Conservation (phyloP, 2,329 filamentous ascomycete genomes). For the Aspergillus aculeatinus region DNA sequence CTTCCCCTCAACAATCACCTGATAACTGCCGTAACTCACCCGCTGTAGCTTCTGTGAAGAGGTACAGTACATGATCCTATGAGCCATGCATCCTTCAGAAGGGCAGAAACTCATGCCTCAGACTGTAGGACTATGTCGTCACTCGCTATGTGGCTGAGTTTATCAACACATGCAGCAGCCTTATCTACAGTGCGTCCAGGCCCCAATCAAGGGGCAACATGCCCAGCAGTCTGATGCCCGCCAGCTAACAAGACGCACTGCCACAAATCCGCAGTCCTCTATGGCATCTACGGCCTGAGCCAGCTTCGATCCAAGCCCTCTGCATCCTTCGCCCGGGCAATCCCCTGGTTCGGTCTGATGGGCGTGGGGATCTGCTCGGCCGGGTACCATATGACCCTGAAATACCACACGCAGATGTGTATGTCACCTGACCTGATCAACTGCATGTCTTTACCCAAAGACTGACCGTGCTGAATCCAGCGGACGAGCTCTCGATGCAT, state of each 20-base stretch:
- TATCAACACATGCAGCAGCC: constrained; percentile 47
- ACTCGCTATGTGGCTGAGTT: constrained; percentile 48
- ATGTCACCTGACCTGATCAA: constrained; percentile 4
- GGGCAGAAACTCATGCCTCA: not conserved
- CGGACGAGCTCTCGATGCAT: constrained; percentile 46
- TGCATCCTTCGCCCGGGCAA: constrained; percentile 27
- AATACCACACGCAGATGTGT: constrained; percentile 37
- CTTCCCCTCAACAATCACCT: not conserved
- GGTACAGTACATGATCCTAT: constrained; percentile 12
- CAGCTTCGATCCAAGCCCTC: constrained; percentile 21
- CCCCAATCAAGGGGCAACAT: not conserved
- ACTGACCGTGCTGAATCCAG: constrained; percentile 16
- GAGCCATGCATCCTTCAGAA: not conserved
- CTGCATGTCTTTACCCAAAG: not conserved
- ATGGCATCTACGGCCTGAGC: constrained; percentile 41
- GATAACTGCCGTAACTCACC: not conserved
- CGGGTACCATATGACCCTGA: constrained; percentile 33
- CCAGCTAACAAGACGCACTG: not conserved
- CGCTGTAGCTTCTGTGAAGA: constrained; percentile 31
- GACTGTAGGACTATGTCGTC: constrained; percentile 39
- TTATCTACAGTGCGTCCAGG: constrained; percentile 32
- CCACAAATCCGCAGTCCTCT: constrained; percentile 30
- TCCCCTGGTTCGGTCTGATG: constrained; percentile 43
- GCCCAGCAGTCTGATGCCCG: not conserved
- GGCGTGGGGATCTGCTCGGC: constrained; percentile 31